phyloP scores from a whole-genome alignment of 192 early-diverging fungal species.

The Paraglomus occultum region DNA sequence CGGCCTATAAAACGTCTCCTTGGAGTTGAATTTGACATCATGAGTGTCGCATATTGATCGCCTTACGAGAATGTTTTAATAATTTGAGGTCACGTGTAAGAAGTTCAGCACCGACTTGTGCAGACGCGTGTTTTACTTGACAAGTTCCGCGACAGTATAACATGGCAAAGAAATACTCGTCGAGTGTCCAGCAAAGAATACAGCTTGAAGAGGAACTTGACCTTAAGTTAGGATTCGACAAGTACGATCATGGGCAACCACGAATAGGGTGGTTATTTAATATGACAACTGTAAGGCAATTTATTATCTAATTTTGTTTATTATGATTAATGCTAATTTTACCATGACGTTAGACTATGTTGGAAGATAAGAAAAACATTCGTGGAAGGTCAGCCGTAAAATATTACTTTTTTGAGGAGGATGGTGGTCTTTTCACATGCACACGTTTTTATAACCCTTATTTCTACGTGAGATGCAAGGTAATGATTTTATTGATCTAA shows the following conservation, averaged over 20 bases:
- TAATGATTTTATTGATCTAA: slow-evolving; percentile 30
- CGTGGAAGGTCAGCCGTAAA: slow-evolving; percentile 76
- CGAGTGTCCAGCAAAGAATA: too few species aligned
- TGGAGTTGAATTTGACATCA: too few species aligned
- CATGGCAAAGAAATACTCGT: too few species aligned
- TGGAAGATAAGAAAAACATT: slow-evolving; percentile 62
- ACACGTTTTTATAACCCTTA: slow-evolving; percentile 87
- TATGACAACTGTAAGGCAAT: slow-evolving; percentile 73
- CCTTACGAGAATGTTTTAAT: too few species aligned
- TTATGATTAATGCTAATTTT: neutral
- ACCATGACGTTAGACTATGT: slow-evolving; percentile 49
- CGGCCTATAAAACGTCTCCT: too few species aligned
- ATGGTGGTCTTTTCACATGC: slow-evolving; percentile 84
- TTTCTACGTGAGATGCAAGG: slow-evolving; percentile 85
- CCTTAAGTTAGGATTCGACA: slow-evolving; percentile 57
- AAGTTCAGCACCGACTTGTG: too few species aligned
- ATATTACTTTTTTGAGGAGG: slow-evolving; percentile 91
- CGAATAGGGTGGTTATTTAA: slow-evolving; percentile 94
- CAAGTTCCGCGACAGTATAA: too few species aligned
- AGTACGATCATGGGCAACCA: slow-evolving; percentile 69
- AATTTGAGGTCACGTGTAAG: too few species aligned
- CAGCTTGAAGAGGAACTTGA: too few species aligned
- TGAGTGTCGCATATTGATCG: too few species aligned
- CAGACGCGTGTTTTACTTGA: too few species aligned
- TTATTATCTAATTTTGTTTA: slow-evolving; percentile 12